Percentiles rank a stretch among this genome's conserved stretches.
phyloP scores from a whole-genome alignment of 2,329 filamentous ascomycete genomes.

The Phialocephala subalpina region DNA sequence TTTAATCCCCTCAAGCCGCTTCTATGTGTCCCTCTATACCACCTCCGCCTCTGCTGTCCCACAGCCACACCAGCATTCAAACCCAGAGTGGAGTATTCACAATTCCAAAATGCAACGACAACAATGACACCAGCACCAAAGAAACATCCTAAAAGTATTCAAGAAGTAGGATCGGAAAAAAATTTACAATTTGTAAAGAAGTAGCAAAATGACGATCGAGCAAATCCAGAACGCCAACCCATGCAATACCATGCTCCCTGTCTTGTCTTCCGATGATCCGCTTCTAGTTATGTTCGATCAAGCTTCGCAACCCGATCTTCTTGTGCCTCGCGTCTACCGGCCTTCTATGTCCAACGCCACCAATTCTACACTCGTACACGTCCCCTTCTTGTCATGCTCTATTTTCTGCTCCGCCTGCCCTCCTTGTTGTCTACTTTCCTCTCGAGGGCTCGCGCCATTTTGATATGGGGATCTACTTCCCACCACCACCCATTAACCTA shows the following conservation, averaged over 20 bases:
- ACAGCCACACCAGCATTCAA: no score
- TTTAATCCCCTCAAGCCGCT: no score
- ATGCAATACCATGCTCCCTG: neutral
- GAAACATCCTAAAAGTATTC: no score
- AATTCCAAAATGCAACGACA: no score
- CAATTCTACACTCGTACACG: neutral
- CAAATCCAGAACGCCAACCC: neutral
- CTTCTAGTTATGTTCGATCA: neutral
- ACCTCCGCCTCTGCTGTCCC: no score
- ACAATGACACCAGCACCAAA: no score
- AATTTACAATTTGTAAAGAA: neutral
- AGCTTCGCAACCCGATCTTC: neutral
- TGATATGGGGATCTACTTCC: neutral
- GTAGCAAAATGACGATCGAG: no score
- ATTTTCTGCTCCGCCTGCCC: neutral
- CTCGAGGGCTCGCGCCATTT: neutral
- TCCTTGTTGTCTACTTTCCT: no score
- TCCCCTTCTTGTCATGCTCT: neutral
- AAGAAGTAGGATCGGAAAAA: neutral
- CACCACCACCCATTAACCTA: constrained; percentile 39
- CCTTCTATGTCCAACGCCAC: constrained; percentile 6
- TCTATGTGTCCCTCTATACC: no score
- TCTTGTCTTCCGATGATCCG: neutral
- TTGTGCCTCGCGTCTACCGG: neutral
- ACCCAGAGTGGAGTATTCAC: no score